Evolutionary conservation across 176 grass and related monocot genomes (phyloP), one percentile per base, ranked within the genome.

Genomic region (Oryza officinalis): DNA sequence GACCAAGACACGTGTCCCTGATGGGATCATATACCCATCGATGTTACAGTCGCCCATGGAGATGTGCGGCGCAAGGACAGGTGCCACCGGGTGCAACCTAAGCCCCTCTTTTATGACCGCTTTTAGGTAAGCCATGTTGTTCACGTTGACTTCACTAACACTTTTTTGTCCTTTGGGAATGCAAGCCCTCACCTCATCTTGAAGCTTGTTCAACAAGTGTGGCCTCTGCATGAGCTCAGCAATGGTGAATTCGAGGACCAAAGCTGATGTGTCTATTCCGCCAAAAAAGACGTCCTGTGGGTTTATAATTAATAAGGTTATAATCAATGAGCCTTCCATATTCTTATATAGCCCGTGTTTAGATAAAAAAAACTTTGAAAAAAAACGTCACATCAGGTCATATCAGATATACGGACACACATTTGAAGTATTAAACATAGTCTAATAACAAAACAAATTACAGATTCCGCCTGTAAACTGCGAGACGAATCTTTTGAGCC

Each of bases 181-280:
- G 3, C 76, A 44, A 1, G 41, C 47, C 41, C 70, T 40, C 6
- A 90, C 38, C 68, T 90, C 83, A 3, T 45, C 23, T 65, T 91
- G 85, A 11, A 85, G 30, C 37, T 78, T 91, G 27, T 26, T 61
- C 85, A 87, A 85, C 2, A 43, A 10, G 27, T 59, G 54, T 4
- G 68, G 72, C 30, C 80, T 15, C 32, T 25, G 49, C 63, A 71
- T 67, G 4, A 91, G 89, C 61, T 91, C 89, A 0, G 84, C 79
- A 75, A 87, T 87, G 6, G 74, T 75, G 68, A 75, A 84, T 69
- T 87, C 89, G 3, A 91, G 74, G 72, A 63, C 49, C 26, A 75
- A 32, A 9, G 77, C 57, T 26, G 84, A 69, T 25, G 84, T 80
- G 43, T 75, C 68, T 49, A 63, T 84, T 37, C 80, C 84, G 18